Conservation (phyloP, 2,329 filamentous ascomycete species). For the Pseudocercospora musae region DNA sequence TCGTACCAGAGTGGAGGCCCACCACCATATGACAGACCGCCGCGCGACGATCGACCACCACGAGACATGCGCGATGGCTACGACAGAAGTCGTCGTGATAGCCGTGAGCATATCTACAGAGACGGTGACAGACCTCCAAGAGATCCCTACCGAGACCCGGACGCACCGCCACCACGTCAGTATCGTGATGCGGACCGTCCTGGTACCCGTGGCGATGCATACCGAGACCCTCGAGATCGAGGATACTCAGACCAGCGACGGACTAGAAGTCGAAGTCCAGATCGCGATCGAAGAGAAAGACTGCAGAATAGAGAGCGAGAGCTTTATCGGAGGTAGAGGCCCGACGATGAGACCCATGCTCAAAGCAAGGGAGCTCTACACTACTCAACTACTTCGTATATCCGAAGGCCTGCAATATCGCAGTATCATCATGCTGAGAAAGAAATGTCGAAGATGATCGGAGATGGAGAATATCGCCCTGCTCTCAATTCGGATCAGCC, state of each 20-base stretch:
- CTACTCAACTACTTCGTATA: not conserved
- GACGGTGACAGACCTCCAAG: conserved; percentile 13
- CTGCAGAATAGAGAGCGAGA: conserved; percentile 38
- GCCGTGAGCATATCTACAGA: conserved; percentile 19
- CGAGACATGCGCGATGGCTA: conserved; percentile 19
- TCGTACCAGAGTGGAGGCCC: conserved; percentile 35
- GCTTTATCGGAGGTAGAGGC: conserved; percentile 31
- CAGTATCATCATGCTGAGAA: too few species aligned
- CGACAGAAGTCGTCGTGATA: conserved; percentile 23
- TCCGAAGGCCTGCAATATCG: too few species aligned
- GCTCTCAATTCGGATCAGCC: not conserved
- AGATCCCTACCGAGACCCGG: conserved; percentile 24
- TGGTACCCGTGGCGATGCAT: conserved; percentile 17
- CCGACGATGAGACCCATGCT: not conserved
- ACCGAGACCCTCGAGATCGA: conserved; percentile 22
- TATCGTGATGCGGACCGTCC: conserved; percentile 23
- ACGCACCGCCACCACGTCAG: conserved; percentile 22
- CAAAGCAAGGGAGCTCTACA: not conserved
- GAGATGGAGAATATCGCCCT: not conserved
- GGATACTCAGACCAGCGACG: conserved; percentile 28
- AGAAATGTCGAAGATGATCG: not conserved
- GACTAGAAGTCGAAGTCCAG: conserved; percentile 33
- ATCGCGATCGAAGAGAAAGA: conserved; percentile 30
- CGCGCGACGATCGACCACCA: conserved; percentile 6
- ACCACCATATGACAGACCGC: conserved; percentile 18